These are phyloP conservation scores for Thalassiosira ordinaria DNA, from an alignment of 352 stramenopile species.

Conservation along the genomic window DNA sequence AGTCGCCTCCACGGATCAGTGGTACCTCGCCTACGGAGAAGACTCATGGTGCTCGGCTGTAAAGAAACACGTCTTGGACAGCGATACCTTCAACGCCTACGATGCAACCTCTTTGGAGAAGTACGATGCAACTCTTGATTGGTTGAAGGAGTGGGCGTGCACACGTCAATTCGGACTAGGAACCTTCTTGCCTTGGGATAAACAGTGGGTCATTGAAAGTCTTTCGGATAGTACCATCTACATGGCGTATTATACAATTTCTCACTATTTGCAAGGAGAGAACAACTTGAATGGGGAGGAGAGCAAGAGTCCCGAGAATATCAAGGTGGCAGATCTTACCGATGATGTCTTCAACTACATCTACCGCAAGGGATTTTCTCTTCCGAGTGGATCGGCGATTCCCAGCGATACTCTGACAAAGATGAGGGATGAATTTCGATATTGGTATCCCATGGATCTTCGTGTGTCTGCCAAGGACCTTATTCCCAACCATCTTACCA, in stretches of 20 bases:
- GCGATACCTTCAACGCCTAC: slow-evolving; percentile 94
- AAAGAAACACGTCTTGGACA: slow-evolving; percentile 91
- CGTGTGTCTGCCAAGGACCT: slow-evolving; percentile 93
- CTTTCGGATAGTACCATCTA: slow-evolving; percentile 99
- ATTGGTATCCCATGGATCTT: slow-evolving; percentile 99
- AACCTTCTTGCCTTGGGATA: slow-evolving; percentile 97
- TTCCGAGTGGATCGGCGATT: slow-evolving; percentile 90
- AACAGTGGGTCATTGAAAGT: slow-evolving; percentile 98
- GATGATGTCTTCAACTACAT: slow-evolving; percentile 99
- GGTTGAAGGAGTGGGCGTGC: slow-evolving; percentile 99
- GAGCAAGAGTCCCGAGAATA: slow-evolving; percentile 86
- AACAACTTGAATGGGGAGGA: slow-evolving; percentile 93
- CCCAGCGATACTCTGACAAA: slow-evolving; percentile 90
- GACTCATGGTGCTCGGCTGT: slow-evolving; percentile 97
- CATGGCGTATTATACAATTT: slow-evolving; percentile 99
- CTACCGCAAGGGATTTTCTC: slow-evolving; percentile 90
- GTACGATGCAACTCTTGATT: slow-evolving; percentile 97
- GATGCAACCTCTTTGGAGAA: slow-evolving; percentile 91
- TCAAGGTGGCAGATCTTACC: slow-evolving; percentile 88
- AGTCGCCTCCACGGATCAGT: slow-evolving; percentile 99
- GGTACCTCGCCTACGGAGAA: slow-evolving; percentile 98
- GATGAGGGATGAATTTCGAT: slow-evolving; percentile 97
- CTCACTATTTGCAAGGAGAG: slow-evolving; percentile 94
- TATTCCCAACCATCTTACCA: slow-evolving; percentile 99
- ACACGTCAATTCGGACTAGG: slow-evolving; percentile 97